Percentiles rank a stretch among this genome's conserved stretches.
Evolutionary conservation across 2,329 filamentous ascomycete species (phyloP).

Genomic region (Fusarium nisikadoi): DNA sequence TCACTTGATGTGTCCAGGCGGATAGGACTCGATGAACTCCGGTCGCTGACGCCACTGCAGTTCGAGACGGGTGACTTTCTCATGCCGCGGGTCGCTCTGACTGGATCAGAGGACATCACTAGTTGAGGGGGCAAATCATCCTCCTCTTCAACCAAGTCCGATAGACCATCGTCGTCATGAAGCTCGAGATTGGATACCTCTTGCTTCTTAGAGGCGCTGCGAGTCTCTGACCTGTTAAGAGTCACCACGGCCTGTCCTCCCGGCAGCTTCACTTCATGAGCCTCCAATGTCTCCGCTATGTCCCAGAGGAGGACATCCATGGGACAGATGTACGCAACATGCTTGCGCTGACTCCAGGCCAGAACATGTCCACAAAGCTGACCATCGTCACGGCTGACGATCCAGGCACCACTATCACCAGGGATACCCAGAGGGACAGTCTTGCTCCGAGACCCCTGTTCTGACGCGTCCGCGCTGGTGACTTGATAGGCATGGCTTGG

Average conservation of each 20-base stretch:
- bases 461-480: constrained; percentile 51
- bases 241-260: constrained; percentile 61
- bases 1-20: constrained; percentile 45
- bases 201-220: constrained; percentile 15
- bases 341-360: constrained; percentile 84
- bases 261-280: constrained; percentile 76
- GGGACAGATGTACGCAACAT: constrained; percentile 90
- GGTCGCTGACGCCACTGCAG: constrained; percentile 25
- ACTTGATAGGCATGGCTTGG: constrained; percentile 79
- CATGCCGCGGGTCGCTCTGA: constrained; percentile 3
- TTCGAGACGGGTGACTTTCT: constrained; percentile 27
- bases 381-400: constrained; percentile 82
- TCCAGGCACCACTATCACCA: constrained; percentile 93
- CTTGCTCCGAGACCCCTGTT: constrained; percentile 32
- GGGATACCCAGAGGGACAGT: constrained; percentile 71
- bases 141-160: constrained; percentile 46
- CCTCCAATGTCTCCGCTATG: constrained; percentile 81
- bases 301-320: constrained; percentile 92
- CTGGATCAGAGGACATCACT: constrained; percentile 3
- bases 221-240: constrained; percentile 13
- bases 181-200: background rate
- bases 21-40: constrained; percentile 43
- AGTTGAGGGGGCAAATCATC: constrained; percentile 33
- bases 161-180: constrained; percentile 42
- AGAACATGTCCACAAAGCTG: constrained; percentile 89